Base-by-base conservation (phyloP, 768 basidiomycete genomes). In the Cytidiella melzeri region DNA sequence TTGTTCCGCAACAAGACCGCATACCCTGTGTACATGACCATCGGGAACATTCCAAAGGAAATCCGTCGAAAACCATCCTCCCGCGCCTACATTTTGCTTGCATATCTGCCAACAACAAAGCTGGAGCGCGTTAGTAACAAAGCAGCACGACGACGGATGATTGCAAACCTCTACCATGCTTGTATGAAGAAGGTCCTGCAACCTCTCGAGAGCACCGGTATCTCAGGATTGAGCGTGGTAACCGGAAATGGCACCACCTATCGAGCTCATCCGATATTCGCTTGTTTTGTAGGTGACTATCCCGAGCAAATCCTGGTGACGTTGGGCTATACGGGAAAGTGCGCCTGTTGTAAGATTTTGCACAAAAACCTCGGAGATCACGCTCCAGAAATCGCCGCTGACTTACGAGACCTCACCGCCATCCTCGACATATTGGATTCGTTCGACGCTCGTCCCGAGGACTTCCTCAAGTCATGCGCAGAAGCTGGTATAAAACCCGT, bases 1-100 rank as follows among this genome's bases (percentile, higher is more conserved):
- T 47, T 45, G 20, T 56, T 61, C 39, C 55, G 60, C 0, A 45
- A 50, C 28, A 55, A 55, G 43, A 23, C 39, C 1, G 57, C 54
- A 2, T 58, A 51, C 19, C 55, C 54, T 10, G 40, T 57, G 4
- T 64, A 64, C 48, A 21, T 62, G 20, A 64, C 63, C 0, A 57
- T 64, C 19, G 61, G 63, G 13, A 64, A 64, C 47, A 27, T 63
- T 15, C 57, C 57, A 9, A 59, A 57, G 27, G 55, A 60, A 20
- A 55, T 62, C 15, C 56, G 59, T 1, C 41, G 57, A 15, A 61
- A 60, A 30, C 61, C 58, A 15, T 60, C 57, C 5, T 56, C 41
- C 4, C 56, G 43, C 0, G 60, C 57, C 2, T 56, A 59, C 10
- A 57, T 64, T 25, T 53, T 66, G 1, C 50, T 66, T 24, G 64